Conservation (phyloP, 495 filamentous ascomycete species). For the Opeltia flavorubescens region DNA sequence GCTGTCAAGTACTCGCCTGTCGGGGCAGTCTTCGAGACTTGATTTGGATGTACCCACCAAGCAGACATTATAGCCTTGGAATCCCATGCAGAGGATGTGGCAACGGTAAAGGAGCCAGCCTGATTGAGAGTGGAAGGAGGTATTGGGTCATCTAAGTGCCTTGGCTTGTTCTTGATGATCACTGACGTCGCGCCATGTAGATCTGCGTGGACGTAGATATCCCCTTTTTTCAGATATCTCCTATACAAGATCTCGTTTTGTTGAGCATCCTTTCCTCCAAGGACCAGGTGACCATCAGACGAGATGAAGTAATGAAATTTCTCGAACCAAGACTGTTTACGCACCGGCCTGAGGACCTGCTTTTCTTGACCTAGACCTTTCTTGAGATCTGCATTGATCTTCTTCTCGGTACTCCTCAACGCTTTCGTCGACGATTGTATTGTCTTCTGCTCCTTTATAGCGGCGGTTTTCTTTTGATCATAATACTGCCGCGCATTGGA, state of each 20-base stretch:
- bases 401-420: slow-evolving; percentile 76
- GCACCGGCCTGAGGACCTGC: slow-evolving; percentile 64
- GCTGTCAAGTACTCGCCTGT: slow-evolving; percentile 65
- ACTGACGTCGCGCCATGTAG: slow-evolving; percentile 68
- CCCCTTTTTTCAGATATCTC: slow-evolving; percentile 70
- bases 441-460: slow-evolving; percentile 76
- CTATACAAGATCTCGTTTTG: slow-evolving; percentile 87
- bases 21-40: slow-evolving; percentile 69
- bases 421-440: slow-evolving; percentile 68
- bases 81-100: slow-evolving; percentile 82
- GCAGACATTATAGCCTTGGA: slow-evolving; percentile 89
- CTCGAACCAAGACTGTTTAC: slow-evolving; percentile 85
- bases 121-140: slow-evolving; percentile 84
- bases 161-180: slow-evolving; percentile 71
- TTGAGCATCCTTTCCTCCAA: slow-evolving; percentile 73
- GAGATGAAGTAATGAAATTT: slow-evolving; percentile 93
- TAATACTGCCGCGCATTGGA: slow-evolving; percentile 87
- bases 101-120: slow-evolving; percentile 70
- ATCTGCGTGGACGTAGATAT: slow-evolving; percentile 86
- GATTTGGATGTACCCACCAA: slow-evolving; percentile 81
- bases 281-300: slow-evolving; percentile 85
- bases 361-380: slow-evolving; percentile 87
- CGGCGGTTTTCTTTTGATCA: slow-evolving; percentile 69
- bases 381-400: slow-evolving; percentile 73
- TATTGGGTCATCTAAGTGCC: slow-evolving; percentile 65